Conservation (phyloP, 164 flowering plant species). For the Piper longum region DNA sequence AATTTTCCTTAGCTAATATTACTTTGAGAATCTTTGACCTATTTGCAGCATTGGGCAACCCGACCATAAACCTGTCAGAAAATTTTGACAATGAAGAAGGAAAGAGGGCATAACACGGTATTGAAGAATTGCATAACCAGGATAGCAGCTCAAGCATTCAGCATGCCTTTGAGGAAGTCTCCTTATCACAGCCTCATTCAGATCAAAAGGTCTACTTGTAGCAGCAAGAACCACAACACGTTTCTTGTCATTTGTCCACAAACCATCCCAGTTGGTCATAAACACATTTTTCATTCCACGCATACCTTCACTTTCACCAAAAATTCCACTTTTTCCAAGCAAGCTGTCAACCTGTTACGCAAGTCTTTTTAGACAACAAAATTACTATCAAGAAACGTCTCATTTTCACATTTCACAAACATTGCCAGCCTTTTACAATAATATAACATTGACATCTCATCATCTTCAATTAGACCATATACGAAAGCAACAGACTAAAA, state of each 20-base stretch:
- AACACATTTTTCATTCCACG: conserved; percentile 6
- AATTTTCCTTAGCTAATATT: conserved; percentile 61
- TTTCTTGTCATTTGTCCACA: conserved; percentile 5
- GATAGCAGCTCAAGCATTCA: neutral
- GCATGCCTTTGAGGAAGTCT: conserved; percentile 4
- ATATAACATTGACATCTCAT: neutral
- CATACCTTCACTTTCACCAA: conserved; percentile 5
- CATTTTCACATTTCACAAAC: neutral
- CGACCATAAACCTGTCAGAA: conserved; percentile 19
- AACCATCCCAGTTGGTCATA: conserved; percentile 7
- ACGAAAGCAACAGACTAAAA: neutral
- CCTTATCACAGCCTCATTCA: conserved; percentile 6
- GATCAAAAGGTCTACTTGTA: conserved; percentile 7
- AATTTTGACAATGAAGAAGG: neutral
- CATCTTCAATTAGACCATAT: neutral
- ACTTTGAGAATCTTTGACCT: conserved; percentile 76
- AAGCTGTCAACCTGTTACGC: conserved; percentile 60
- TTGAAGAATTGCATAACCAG: neutral
- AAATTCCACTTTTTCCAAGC: conserved; percentile 1
- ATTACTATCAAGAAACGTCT: neutral
- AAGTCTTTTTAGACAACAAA: no score
- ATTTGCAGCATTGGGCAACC: conserved; percentile 84
- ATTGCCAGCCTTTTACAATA: neutral
- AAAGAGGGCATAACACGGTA: neutral
- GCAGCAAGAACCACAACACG: conserved; percentile 6